phyloP scores from a whole-genome alignment of 306 rosid genomes.

The Malus domestica region DNA sequence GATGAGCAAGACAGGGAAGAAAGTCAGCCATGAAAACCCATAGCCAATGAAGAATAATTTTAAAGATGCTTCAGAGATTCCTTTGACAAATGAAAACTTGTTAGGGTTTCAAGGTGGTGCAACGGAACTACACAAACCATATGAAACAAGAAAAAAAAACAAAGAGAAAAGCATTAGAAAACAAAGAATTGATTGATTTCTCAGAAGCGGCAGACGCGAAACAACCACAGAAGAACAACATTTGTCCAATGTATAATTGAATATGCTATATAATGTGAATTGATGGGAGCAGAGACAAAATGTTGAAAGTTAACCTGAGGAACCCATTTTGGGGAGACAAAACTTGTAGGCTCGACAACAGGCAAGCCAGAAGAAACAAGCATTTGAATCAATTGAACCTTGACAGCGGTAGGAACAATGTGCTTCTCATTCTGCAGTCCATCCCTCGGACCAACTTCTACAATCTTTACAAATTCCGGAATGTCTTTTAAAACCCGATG shows the following conservation, averaged over 20 bases:
- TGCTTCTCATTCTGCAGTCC: slow-evolving; percentile 88
- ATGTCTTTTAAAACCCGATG: slow-evolving; percentile 40
- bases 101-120: background rate
- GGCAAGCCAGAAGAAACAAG: slow-evolving; percentile 76
- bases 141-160: no score
- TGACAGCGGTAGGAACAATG: slow-evolving; percentile 64
- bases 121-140: background rate
- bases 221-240: background rate
- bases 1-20: background rate
- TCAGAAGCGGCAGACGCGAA: background rate
- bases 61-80: background rate
- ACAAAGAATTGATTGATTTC: background rate
- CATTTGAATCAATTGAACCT: slow-evolving; percentile 68
- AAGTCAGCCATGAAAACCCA: background rate
- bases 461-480: slow-evolving; percentile 75
- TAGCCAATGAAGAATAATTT: background rate
- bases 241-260: background rate
- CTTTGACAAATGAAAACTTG: background rate
- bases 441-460: slow-evolving; percentile 92
- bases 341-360: slow-evolving; percentile 85
- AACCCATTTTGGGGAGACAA: slow-evolving; percentile 96
- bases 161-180: background rate
- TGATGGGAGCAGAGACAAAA: background rate
- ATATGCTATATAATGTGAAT: no score
- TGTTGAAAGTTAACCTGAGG: slow-evolving; percentile 49